Percentiles rank a stretch among this genome's conserved stretches.
Evolutionary conservation across 768 basidiomycete species (phyloP).

Genomic region (Termitomyces sp.): DNA sequence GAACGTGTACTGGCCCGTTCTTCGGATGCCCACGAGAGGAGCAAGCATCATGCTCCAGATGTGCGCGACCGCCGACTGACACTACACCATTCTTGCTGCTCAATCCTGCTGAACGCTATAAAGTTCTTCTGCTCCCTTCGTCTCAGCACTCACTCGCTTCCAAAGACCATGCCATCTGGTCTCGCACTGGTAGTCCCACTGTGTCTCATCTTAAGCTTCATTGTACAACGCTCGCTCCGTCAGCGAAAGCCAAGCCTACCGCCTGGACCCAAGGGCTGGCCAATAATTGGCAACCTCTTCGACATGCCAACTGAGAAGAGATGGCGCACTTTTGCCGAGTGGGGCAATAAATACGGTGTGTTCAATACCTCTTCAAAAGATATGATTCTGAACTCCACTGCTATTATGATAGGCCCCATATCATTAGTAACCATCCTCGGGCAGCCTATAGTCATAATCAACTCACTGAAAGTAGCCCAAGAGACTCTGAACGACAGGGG

Average conservation of each 20-base stretch:
- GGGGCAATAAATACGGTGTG: conserved; percentile 31
- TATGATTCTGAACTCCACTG: background rate
- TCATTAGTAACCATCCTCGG: conserved; percentile 26
- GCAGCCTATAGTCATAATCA: conserved; percentile 44
- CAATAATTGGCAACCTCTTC: conserved; percentile 33
- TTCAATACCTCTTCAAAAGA: background rate
- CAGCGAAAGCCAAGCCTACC: conserved; percentile 16
- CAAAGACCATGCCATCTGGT: too few species aligned
- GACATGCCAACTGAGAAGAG: conserved; percentile 22
- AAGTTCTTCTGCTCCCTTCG: background rate
- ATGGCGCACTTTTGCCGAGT: conserved; percentile 27
- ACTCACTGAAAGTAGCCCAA: conserved; percentile 34
- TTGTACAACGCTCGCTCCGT: background rate
- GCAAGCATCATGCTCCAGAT: too few species aligned
- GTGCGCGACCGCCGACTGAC: too few species aligned
- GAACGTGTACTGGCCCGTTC: too few species aligned
- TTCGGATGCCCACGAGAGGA: too few species aligned
- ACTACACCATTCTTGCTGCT: too few species aligned
- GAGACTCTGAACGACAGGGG: conserved; percentile 52
- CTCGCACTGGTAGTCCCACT: background rate
- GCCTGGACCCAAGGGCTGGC: conserved; percentile 35
- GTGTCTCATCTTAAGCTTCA: background rate
- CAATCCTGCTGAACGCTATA: background rate
- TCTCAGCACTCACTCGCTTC: background rate
- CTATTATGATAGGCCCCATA: background rate